Percentiles rank a stretch among this genome's conserved stretches.
Conservation (phyloP, 2,329 filamentous ascomycete genomes). For the Colletotrichum sojae region DNA sequence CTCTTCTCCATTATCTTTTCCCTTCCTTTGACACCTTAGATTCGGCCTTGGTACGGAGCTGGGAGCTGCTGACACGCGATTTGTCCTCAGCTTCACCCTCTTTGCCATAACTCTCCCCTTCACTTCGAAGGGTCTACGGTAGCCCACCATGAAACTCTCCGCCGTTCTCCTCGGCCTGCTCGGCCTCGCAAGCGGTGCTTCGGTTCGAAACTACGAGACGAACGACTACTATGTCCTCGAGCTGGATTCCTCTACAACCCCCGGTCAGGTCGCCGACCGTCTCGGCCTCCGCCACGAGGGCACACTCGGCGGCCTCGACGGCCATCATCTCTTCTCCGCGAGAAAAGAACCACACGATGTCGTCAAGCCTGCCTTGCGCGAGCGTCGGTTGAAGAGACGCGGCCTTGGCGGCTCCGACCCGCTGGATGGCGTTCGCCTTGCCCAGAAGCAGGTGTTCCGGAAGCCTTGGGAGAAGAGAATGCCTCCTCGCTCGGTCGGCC, state of each 20-base stretch:
- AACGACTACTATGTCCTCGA: slow-evolving; percentile 97
- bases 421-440: slow-evolving; percentile 82
- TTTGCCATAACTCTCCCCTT: slow-evolving; percentile 10
- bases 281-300: slow-evolving; percentile 88
- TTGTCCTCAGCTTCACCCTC: slow-evolving; percentile 15
- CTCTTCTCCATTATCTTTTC: neutral
- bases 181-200: slow-evolving; percentile 62
- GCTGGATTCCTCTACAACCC: slow-evolving; percentile 76
- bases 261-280: slow-evolving; percentile 77
- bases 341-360: slow-evolving; percentile 73
- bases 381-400: slow-evolving; percentile 74
- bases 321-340: slow-evolving; percentile 90
- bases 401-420: slow-evolving; percentile 66
- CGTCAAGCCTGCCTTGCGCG: slow-evolving; percentile 67
- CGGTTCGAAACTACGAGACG: slow-evolving; percentile 79
- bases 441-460: slow-evolving; percentile 78
- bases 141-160: slow-evolving; percentile 63
- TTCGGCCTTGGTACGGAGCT: slow-evolving; percentile 10
- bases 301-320: slow-evolving; percentile 80
- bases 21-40: neutral
- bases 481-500: slow-evolving; percentile 50
- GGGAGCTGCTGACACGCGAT: slow-evolving; percentile 23
- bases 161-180: slow-evolving; percentile 68
- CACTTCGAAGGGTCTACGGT: slow-evolving; percentile 36
- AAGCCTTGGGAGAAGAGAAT: slow-evolving; percentile 68